These are phyloP conservation scores for Paulownia fortunei DNA, from an alignment of 257 asterid species.

Conservation along the genomic window DNA sequence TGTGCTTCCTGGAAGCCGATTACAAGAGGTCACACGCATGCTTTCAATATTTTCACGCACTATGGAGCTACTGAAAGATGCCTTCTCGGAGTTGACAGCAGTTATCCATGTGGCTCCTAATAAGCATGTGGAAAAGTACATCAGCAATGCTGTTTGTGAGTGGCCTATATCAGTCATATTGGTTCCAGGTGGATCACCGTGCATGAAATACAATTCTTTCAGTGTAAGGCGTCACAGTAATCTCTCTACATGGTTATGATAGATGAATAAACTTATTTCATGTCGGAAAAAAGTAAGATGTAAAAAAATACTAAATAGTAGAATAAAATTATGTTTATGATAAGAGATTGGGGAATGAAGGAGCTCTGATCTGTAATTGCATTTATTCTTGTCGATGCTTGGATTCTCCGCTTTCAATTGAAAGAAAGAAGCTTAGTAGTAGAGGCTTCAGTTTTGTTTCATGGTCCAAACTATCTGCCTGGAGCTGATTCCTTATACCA, in stretches of 20 bases:
- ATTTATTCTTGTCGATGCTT: background rate
- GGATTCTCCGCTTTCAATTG: background rate
- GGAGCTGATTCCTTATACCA: background rate
- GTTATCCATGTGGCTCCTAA: slow-evolving; percentile 89
- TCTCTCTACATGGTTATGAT: background rate
- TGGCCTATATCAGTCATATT: slow-evolving; percentile 74
- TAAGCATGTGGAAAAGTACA: slow-evolving; percentile 65
- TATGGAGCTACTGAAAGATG: slow-evolving; percentile 57
- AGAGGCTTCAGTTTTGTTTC: background rate
- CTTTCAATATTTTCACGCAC: slow-evolving; percentile 70
- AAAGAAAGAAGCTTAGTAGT: background rate
- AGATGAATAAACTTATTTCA: slow-evolving; percentile 22
- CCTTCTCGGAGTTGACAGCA: slow-evolving; percentile 54
- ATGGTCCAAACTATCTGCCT: background rate
- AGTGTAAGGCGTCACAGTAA: slow-evolving; percentile 55
- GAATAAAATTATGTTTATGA: background rate
- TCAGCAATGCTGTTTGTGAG: slow-evolving; percentile 44
- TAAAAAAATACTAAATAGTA: background rate
- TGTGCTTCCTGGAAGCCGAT: slow-evolving; percentile 96
- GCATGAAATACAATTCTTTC: slow-evolving; percentile 67
- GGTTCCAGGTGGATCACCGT: slow-evolving; percentile 69
- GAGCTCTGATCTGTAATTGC: background rate
- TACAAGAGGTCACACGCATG: slow-evolving; percentile 92
- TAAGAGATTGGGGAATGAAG: background rate
- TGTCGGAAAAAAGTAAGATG: background rate